Conservation (phyloP, 768 basidiomycete species). For the Calvatia gigantea region DNA sequence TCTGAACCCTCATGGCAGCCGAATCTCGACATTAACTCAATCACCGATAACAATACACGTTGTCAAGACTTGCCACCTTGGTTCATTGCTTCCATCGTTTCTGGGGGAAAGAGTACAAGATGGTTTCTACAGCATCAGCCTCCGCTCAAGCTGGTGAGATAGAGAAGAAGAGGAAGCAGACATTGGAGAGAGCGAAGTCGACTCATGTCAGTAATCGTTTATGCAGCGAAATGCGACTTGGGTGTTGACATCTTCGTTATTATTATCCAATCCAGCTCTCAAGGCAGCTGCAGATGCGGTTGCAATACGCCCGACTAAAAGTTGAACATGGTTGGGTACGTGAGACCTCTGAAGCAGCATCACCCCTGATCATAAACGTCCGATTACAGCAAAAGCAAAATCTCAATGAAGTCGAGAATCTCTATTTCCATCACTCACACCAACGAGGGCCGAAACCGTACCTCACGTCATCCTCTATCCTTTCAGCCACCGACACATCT, state of each 20-base stretch:
- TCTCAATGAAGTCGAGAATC: conserved; percentile 77
- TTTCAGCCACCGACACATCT: neutral
- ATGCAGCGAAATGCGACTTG: neutral
- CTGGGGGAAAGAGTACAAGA: conserved; percentile 13
- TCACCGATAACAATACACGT: neutral
- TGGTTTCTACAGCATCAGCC: conserved; percentile 31
- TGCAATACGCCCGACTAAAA: conserved; percentile 76
- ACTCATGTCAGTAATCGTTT: conserved; percentile 46
- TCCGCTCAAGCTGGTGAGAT: conserved; percentile 29
- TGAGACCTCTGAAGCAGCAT: conserved; percentile 3
- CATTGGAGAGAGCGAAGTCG: conserved; percentile 53
- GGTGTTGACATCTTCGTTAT: neutral
- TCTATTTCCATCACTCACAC: conserved; percentile 76
- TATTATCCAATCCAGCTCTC: conserved; percentile 45
- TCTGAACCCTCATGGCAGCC: conserved; percentile 10
- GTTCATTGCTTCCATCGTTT: neutral
- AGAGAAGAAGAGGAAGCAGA: conserved; percentile 45
- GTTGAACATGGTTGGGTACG: conserved; percentile 81
- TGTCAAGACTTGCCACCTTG: neutral
- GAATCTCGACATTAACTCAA: neutral
- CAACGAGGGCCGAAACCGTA: conserved; percentile 33
- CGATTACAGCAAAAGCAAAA: conserved; percentile 65
- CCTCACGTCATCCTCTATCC: neutral
- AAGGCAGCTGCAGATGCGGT: conserved; percentile 66
- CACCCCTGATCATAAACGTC: neutral